Conservation (phyloP, 805 yeast genomes). For the Lipomyces spencermartinsiae region DNA sequence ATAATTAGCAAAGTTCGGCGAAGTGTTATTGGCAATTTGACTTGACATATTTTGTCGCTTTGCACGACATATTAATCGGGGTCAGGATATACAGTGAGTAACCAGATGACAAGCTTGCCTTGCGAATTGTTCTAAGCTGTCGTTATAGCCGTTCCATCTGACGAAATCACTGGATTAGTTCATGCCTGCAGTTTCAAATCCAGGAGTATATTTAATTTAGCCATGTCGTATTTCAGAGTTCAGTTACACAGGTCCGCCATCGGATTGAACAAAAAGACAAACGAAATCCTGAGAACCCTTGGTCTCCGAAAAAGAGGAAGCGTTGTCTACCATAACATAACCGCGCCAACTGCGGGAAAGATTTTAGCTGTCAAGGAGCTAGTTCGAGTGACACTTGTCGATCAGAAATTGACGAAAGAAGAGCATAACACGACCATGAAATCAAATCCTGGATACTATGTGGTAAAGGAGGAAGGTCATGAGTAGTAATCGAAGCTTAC, state of each 20-base stretch:
- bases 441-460: constrained; percentile 67
- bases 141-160: no score
- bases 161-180: no score
- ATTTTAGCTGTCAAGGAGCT: constrained; percentile 83
- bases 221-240: constrained; percentile 60
- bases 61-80: neutral
- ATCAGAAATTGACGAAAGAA: constrained; percentile 55
- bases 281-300: constrained; percentile 68
- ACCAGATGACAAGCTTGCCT: no score
- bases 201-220: neutral
- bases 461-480: constrained; percentile 46
- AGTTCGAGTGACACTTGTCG: constrained; percentile 78
- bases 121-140: no score
- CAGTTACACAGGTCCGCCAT: constrained; percentile 82
- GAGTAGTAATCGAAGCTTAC: neutral
- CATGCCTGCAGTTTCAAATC: neutral
- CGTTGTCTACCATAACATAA: constrained; percentile 71
- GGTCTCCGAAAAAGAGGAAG: constrained; percentile 81
- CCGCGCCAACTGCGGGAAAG: constrained; percentile 85
- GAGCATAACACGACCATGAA: constrained; percentile 64
- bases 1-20: no score
- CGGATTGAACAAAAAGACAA: constrained; percentile 75
- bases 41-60: neutral
- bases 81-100: no score
- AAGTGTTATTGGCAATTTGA: neutral